Evolutionary conservation across 1,139 yeast species (phyloP).

Genomic region (Yamadazyma triangularis): DNA sequence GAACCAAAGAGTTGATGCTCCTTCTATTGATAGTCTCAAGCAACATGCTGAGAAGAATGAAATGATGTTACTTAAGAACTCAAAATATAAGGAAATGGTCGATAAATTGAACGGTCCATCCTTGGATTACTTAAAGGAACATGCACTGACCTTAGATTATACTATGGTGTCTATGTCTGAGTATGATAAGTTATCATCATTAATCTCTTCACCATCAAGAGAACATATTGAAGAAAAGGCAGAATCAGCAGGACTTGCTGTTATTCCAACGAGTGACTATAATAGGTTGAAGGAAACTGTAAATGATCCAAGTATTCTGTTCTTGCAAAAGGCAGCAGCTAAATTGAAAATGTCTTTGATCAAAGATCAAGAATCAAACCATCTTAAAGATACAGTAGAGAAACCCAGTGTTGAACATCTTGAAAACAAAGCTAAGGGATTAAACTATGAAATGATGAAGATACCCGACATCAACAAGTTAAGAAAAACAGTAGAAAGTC

Average conservation of each 20-base stretch:
- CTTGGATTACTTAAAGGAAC: conserved; percentile 16
- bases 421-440: conserved; percentile 11
- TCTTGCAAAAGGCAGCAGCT: conserved; percentile 13
- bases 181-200: conserved; percentile 21
- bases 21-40: conserved; percentile 7
- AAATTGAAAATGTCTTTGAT: conserved; percentile 14
- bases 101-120: conserved; percentile 14
- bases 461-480: conserved; percentile 13
- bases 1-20: conserved; percentile 11
- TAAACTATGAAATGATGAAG: conserved; percentile 17
- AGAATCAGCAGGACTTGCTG: conserved; percentile 24
- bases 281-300: conserved; percentile 16
- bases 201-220: conserved; percentile 28
- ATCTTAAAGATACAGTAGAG: conserved; percentile 11
- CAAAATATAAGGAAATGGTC: conserved; percentile 19
- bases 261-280: conserved; percentile 24
- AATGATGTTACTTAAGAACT: conserved; percentile 15
- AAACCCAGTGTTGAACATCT: conserved; percentile 24
- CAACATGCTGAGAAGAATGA: conserved; percentile 15
- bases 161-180: conserved; percentile 20
- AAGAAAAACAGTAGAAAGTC: conserved; percentile 13
- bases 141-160: conserved; percentile 14
- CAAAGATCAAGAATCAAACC: conserved; percentile 11
- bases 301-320: conserved; percentile 20
- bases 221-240: conserved; percentile 34